These are phyloP conservation scores for Aspergillus fijiensis DNA, from an alignment of 2,329 filamentous ascomycete genomes.

Conservation along the genomic window DNA sequence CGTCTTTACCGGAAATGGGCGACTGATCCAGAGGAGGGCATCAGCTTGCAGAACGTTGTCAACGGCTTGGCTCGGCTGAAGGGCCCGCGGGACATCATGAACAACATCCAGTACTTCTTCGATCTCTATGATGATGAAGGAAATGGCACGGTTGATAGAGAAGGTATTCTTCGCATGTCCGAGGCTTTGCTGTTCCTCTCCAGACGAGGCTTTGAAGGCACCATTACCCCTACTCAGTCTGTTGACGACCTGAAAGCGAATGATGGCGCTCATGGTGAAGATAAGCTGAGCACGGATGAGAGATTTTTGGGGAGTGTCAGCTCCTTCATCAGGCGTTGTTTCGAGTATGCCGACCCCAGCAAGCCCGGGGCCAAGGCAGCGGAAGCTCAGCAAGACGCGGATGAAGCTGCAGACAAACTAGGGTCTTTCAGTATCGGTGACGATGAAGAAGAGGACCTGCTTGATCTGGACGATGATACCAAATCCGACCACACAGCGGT, in stretches of 20 bases:
- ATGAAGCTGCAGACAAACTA: constrained; percentile 41
- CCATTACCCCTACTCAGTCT: constrained; percentile 65
- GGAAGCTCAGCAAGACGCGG: constrained; percentile 31
- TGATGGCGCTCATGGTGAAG: constrained; percentile 37
- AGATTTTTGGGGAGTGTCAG: constrained; percentile 89
- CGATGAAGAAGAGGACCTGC: constrained; percentile 57
- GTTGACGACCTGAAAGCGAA: constrained; percentile 52
- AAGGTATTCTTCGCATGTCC: constrained; percentile 91
- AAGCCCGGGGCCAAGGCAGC: constrained; percentile 58
- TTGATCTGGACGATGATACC: constrained; percentile 40
- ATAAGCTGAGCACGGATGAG: constrained; percentile 69
- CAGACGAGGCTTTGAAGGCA: constrained; percentile 77
- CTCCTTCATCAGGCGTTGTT: constrained; percentile 92
- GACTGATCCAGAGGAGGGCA: constrained; percentile 68
- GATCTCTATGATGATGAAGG: constrained; percentile 92
- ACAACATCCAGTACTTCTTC: constrained; percentile 96
- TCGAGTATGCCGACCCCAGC: constrained; percentile 96
- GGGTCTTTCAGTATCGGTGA: constrained; percentile 74
- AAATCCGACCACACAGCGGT: constrained; percentile 27
- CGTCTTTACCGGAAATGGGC: constrained; percentile 89
- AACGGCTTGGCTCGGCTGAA: constrained; percentile 88
- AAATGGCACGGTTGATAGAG: constrained; percentile 87
- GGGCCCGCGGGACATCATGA: constrained; percentile 94
- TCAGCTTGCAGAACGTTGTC: constrained; percentile 90
- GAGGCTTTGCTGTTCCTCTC: constrained; percentile 92